These are phyloP conservation scores for Oryza punctata DNA, from an alignment of 176 grass and related monocot genomes.

Conservation along the genomic window DNA sequence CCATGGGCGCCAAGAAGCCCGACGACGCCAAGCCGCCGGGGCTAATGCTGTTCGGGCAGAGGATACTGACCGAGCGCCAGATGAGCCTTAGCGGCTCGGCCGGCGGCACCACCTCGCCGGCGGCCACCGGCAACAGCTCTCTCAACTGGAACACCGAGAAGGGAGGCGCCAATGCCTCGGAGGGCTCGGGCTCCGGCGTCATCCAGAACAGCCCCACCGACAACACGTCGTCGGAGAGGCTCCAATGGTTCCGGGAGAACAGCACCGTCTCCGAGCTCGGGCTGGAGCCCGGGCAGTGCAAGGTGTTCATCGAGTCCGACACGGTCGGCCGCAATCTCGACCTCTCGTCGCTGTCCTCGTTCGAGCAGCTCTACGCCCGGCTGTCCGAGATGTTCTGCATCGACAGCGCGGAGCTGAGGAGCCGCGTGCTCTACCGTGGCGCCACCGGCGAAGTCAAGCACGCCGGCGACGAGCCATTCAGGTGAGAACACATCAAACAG, in stretches of 20 bases:
- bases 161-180: constrained; percentile 49
- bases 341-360: constrained; percentile 58
- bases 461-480: constrained; percentile 79
- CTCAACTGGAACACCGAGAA: constrained; percentile 62
- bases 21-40: constrained; percentile 43
- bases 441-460: constrained; percentile 55
- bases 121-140: constrained; percentile 22
- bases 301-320: constrained; percentile 85
- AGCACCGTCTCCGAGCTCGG: constrained; percentile 19
- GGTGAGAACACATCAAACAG: constrained; percentile 44
- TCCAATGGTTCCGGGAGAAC: constrained; percentile 17
- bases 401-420: constrained; percentile 58
- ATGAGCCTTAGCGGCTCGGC: constrained; percentile 43
- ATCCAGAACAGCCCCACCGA: constrained; percentile 59
- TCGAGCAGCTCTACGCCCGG: constrained; percentile 70
- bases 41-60: constrained; percentile 75
- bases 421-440: constrained; percentile 73
- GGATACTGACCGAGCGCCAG: constrained; percentile 79
- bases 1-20: constrained; percentile 40
- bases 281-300: constrained; percentile 68
- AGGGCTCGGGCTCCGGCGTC: constrained; percentile 72
- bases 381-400: constrained; percentile 77
- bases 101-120: constrained; percentile 11
- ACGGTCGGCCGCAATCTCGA: constrained; percentile 82
- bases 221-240: constrained; percentile 24